Percentiles rank a stretch among this genome's conserved stretches.
Conservation (phyloP, 1,284 basidiomycete genomes). For the Trichosporon ovoides region DNA sequence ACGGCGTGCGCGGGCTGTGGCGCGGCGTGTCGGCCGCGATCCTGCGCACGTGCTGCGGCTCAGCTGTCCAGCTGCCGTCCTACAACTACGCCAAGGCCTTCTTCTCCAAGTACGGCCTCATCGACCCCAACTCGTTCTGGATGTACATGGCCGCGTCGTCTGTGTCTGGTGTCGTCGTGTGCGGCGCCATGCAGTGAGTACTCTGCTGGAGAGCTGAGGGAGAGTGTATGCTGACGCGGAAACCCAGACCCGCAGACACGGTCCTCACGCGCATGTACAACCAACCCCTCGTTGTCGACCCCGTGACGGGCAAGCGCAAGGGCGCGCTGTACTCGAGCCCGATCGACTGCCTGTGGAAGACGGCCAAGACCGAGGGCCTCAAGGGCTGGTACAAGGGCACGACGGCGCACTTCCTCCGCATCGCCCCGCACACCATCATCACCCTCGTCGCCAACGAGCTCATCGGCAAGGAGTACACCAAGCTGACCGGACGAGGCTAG, state of each 20-base stretch:
- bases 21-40: conserved; percentile 92
- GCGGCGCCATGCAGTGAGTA: conserved; percentile 72
- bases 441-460: conserved; percentile 82
- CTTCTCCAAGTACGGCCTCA: conserved; percentile 61
- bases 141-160: conserved; percentile 84
- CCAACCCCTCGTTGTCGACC: conserved; percentile 70
- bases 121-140: conserved; percentile 69
- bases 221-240: no score
- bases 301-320: conserved; percentile 63
- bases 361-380: conserved; percentile 81
- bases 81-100: conserved; percentile 88
- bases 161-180: conserved; percentile 89
- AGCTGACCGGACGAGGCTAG: conserved; percentile 21
- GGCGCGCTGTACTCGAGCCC: conserved; percentile 85
- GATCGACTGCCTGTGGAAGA: conserved; percentile 95
- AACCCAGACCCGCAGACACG: conserved; percentile 43
- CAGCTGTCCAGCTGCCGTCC: conserved; percentile 78
- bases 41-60: conserved; percentile 80
- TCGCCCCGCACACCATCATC: conserved; percentile 83
- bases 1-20: conserved; percentile 72
- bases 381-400: conserved; percentile 92
- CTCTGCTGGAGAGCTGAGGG: no score
- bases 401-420: conserved; percentile 83
- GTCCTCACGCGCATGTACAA: conserved; percentile 95
- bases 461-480: conserved; percentile 65